Conservation (phyloP, 2,329 filamentous ascomycete genomes). For the Talaromyces atroroseus region DNA sequence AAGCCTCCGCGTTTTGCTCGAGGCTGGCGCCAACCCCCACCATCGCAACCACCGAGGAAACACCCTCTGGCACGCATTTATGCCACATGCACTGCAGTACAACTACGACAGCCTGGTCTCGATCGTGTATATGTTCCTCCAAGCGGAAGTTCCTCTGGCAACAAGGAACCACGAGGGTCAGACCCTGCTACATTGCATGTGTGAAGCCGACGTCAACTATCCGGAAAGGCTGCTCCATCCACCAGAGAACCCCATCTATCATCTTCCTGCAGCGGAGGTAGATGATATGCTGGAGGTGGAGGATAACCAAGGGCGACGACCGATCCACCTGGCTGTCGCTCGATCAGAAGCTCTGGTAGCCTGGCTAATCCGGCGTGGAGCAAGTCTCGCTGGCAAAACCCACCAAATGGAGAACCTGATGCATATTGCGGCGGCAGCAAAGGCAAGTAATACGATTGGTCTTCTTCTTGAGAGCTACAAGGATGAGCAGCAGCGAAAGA, state of each 20-base stretch:
- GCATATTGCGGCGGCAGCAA: slow-evolving; percentile 18
- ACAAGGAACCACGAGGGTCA: slow-evolving; percentile 15
- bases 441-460: slow-evolving; percentile 18
- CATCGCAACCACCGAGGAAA: slow-evolving; percentile 16
- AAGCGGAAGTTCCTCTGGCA: slow-evolving; percentile 1
- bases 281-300: slow-evolving; percentile 10
- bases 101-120: neutral
- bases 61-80: slow-evolving; percentile 14
- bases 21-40: slow-evolving; percentile 14
- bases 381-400: slow-evolving; percentile 13
- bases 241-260: slow-evolving; percentile 12
- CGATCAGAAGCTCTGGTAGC: slow-evolving; percentile 15
- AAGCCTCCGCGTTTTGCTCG: slow-evolving; percentile 14
- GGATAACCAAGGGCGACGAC: slow-evolving; percentile 17
- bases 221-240: slow-evolving; percentile 4
- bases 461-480: slow-evolving; percentile 17
- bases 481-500: neutral
- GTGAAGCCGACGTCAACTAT: slow-evolving; percentile 8
- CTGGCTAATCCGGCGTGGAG: slow-evolving; percentile 17
- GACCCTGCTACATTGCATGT: slow-evolving; percentile 17
- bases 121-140: slow-evolving; percentile 5
- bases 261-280: slow-evolving; percentile 14
- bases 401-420: slow-evolving; percentile 19
- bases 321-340: slow-evolving; percentile 19
- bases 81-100: neutral